Evolutionary conservation across 169 alveolate genomes (phyloP).

Genomic region (Plasmodium reichenowi): DNA sequence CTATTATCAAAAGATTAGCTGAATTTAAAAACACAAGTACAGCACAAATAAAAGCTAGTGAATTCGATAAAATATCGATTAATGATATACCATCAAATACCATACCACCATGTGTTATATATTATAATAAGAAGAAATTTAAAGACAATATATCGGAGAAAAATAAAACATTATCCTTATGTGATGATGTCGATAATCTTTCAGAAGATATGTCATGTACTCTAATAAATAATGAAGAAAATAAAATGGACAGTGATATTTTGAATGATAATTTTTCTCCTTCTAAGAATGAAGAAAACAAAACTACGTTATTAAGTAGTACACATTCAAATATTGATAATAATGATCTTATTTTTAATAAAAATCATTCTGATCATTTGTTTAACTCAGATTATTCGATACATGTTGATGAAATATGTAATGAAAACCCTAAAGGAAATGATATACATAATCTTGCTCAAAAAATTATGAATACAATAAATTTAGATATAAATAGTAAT

Average conservation of each 20-base stretch:
- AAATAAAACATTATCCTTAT: conserved; percentile 66
- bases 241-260: background rate
- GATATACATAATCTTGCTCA: conserved; percentile 81
- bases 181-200: conserved; percentile 40
- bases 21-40: conserved; percentile 95
- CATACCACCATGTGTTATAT: conserved; percentile 88
- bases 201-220: background rate
- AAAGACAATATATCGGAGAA: conserved; percentile 63
- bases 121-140: conserved; percentile 65
- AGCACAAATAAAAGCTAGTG: conserved; percentile 93
- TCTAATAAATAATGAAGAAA: background rate
- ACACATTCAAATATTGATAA: background rate
- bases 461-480: conserved; percentile 79
- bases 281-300: background rate
- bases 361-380: too few species aligned
- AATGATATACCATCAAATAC: conserved; percentile 86
- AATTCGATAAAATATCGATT: conserved; percentile 91
- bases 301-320: background rate
- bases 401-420: conserved; percentile 79
- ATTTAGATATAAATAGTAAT: conserved; percentile 54
- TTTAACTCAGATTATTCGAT: conserved; percentile 51
- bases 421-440: conserved; percentile 80
- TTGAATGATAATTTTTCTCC: background rate
- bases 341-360: conserved; percentile 6
- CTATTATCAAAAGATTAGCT: conserved; percentile 95